These are phyloP conservation scores for Myriosclerotinia duriaeana DNA, from an alignment of 2,329 filamentous ascomycete species.

Conservation along the genomic window DNA sequence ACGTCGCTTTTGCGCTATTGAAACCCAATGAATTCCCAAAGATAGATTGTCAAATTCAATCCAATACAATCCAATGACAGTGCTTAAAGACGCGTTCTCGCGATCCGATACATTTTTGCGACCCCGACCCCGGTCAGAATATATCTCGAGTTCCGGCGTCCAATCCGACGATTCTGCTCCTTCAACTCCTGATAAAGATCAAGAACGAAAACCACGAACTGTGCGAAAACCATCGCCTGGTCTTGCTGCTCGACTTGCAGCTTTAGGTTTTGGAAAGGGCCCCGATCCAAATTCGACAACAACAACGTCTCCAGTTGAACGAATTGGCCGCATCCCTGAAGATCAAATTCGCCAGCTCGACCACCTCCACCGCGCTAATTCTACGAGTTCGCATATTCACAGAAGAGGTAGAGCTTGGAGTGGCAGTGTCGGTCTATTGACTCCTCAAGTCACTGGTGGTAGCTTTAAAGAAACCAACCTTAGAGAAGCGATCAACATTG, in stretches of 20 bases:
- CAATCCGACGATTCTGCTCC: slow-evolving; percentile 25
- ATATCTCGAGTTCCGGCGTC: slow-evolving; percentile 17
- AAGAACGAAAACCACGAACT: slow-evolving; percentile 33
- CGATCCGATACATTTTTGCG: slow-evolving; percentile 30
- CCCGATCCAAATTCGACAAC: slow-evolving; percentile 28
- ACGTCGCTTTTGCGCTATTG: slow-evolving; percentile 22
- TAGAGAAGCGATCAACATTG: slow-evolving; percentile 30
- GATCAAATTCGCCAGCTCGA: slow-evolving; percentile 69
- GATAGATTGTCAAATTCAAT: slow-evolving; percentile 10
- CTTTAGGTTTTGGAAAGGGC: slow-evolving; percentile 57
- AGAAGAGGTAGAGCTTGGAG: slow-evolving; percentile 72
- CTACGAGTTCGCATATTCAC: slow-evolving; percentile 52
- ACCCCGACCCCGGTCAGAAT: slow-evolving; percentile 30
- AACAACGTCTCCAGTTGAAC: slow-evolving; percentile 40
- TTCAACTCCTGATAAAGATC: slow-evolving; percentile 29
- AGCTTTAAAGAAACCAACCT: slow-evolving; percentile 29
- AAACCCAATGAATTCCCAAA: slow-evolving; percentile 16
- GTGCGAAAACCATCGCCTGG: slow-evolving; percentile 62
- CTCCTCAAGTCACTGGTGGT: slow-evolving; percentile 38
- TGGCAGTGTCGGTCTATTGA: slow-evolving; percentile 51
- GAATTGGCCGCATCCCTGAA: slow-evolving; percentile 69
- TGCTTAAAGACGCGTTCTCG: slow-evolving; percentile 29
- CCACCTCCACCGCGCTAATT: slow-evolving; percentile 61
- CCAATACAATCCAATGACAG: slow-evolving; percentile 28
- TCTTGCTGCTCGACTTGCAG: slow-evolving; percentile 63